Percentiles rank a stretch among this genome's conserved stretches.
Evolutionary conservation across 164 flowering plant species (phyloP).

Genomic region (Cinnamomum micranthum): DNA sequence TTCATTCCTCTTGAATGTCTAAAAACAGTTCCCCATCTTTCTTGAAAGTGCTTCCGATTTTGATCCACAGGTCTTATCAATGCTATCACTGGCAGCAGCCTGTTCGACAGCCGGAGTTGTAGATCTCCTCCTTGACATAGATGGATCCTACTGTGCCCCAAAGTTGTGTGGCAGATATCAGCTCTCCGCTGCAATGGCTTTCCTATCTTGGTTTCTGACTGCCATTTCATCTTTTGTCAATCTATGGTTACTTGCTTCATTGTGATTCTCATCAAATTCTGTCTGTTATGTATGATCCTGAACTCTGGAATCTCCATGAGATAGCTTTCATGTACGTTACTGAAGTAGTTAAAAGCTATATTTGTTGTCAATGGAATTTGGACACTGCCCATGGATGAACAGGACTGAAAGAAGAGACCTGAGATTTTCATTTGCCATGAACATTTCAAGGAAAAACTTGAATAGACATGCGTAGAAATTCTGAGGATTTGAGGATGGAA

Average conservation of each 20-base stretch:
- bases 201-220: conserved; percentile 68
- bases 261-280: conserved; percentile 18
- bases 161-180: conserved; percentile 61
- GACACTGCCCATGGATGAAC: not conserved
- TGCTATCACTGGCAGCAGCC: conserved; percentile 68
- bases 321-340: no score
- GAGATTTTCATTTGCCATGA: not conserved
- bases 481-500: no score
- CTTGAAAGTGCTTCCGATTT: not conserved
- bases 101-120: conserved; percentile 57
- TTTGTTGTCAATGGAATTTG: not conserved
- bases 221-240: conserved; percentile 54
- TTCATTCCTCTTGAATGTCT: not conserved
- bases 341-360: no score
- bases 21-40: not conserved
- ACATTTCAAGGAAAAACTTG: no score
- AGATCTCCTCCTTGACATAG: conserved; percentile 40
- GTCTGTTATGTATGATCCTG: not conserved
- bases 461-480: no score
- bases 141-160: conserved; percentile 32
- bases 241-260: conserved; percentile 62
- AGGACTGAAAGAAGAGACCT: not conserved
- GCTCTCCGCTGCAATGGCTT: conserved; percentile 70
- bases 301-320: no score
- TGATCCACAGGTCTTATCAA: conserved; percentile 43